Conservation (phyloP, 2,329 filamentous ascomycete species). For the Cordyceps pruinosa region DNA sequence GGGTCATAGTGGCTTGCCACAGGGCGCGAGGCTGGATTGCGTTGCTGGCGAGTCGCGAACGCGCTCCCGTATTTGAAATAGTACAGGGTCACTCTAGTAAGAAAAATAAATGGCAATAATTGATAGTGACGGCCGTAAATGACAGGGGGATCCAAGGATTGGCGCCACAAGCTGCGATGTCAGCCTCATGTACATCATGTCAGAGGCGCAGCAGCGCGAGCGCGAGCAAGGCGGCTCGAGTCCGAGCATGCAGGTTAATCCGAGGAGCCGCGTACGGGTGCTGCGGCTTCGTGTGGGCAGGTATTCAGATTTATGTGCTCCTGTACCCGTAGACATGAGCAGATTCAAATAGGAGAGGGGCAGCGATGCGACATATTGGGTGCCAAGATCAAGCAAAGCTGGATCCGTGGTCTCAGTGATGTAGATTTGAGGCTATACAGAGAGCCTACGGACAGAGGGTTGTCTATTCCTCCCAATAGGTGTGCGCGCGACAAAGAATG, state of each 20-base stretch:
- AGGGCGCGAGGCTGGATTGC: not conserved
- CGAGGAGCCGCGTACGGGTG: not conserved
- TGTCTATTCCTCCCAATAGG: not conserved
- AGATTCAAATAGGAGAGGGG: not conserved
- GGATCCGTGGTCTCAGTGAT: not conserved
- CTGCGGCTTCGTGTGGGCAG: not conserved
- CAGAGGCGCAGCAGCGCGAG: not conserved
- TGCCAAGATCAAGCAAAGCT: not conserved
- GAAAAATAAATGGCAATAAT: not conserved
- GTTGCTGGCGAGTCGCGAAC: not conserved
- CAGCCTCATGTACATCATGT: not conserved
- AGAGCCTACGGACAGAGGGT: not conserved
- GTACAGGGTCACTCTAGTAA: not conserved
- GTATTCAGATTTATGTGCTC: not conserved
- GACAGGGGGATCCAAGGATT: not conserved
- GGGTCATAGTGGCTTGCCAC: not conserved
- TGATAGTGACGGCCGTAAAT: not conserved
- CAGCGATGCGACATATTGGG: not conserved
- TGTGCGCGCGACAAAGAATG: not conserved
- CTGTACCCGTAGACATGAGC: no score
- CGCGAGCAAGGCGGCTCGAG: not conserved
- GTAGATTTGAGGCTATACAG: no score
- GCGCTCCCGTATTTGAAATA: not conserved
- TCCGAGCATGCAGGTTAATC: constrained; percentile 1
- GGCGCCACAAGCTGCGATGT: not conserved